Evolutionary conservation across 2,329 filamentous ascomycete species (phyloP).

Genomic region (Cytospora mali): DNA sequence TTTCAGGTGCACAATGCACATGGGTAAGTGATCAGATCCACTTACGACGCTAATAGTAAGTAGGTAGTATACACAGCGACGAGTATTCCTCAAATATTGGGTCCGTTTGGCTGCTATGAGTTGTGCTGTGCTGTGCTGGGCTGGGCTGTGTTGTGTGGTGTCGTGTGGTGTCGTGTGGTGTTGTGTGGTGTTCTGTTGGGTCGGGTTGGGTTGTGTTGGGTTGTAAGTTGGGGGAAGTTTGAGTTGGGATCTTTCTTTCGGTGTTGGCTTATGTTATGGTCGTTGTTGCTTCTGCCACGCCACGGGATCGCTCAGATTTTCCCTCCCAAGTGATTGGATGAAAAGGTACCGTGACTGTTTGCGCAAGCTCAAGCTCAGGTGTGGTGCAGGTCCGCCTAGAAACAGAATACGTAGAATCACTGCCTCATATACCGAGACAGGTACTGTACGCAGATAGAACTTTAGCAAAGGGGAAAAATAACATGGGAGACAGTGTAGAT

Average conservation of each 20-base stretch:
- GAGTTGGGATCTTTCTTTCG: not conserved
- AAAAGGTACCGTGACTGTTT: constrained; percentile 4
- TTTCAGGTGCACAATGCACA: too few species aligned
- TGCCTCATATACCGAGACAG: not conserved
- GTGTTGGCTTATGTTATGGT: not conserved
- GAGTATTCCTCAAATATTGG: not conserved
- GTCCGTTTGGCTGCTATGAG: too few species aligned
- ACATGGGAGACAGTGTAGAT: too few species aligned
- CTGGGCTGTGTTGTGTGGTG: not conserved
- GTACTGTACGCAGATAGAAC: not conserved
- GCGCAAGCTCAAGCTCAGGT: not conserved
- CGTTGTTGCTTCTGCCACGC: too few species aligned
- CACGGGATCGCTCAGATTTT: not conserved
- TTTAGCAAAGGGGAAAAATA: not conserved
- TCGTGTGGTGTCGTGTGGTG: too few species aligned
- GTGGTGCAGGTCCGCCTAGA: not conserved
- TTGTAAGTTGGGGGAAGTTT: not conserved
- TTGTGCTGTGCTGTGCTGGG: too few species aligned
- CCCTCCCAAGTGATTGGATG: not conserved
- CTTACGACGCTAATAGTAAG: not conserved
- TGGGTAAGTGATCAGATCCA: too few species aligned
- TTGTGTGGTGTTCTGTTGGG: too few species aligned
- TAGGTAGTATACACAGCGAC: not conserved
- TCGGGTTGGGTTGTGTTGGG: not conserved
- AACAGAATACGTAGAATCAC: not conserved